These are phyloP conservation scores for Medicago lupulina DNA, from an alignment of 306 rosid species.

Conservation along the genomic window DNA sequence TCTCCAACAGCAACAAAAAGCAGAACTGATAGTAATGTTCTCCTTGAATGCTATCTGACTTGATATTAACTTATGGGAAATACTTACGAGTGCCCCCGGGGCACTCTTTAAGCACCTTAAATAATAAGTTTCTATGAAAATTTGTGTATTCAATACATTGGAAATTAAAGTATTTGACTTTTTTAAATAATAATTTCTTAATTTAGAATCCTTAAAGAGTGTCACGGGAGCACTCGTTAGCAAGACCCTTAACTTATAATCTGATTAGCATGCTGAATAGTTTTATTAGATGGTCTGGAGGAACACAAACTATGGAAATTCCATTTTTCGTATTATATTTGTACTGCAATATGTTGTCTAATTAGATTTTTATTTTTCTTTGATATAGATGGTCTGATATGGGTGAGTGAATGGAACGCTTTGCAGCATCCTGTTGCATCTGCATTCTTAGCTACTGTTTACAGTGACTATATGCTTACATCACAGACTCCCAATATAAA, in stretches of 20 bases:
- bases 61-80: neutral
- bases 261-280: neutral
- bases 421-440: slow-evolving; percentile 97
- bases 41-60: slow-evolving; percentile 38
- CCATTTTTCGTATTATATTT: slow-evolving; percentile 11
- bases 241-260: no score
- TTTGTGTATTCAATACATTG: no score
- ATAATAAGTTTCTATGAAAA: no score
- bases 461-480: slow-evolving; percentile 95
- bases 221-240: no score
- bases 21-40: slow-evolving; percentile 77
- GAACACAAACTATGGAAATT: slow-evolving; percentile 15
- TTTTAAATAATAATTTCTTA: no score
- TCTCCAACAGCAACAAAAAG: slow-evolving; percentile 92
- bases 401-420: slow-evolving; percentile 89
- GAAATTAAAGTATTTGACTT: no score
- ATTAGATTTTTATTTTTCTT: slow-evolving; percentile 18
- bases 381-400: slow-evolving; percentile 74
- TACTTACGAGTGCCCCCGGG: no score
- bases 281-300: slow-evolving; percentile 1
- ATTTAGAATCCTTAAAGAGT: no score
- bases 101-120: no score
- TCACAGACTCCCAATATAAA: slow-evolving; percentile 59
- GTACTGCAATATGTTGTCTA: slow-evolving; percentile 11
- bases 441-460: slow-evolving; percentile 87